Percentiles rank a stretch among this genome's conserved stretches.
phyloP scores from a whole-genome alignment of 768 basidiomycete species.

The Pleurotus tuoliensis region DNA sequence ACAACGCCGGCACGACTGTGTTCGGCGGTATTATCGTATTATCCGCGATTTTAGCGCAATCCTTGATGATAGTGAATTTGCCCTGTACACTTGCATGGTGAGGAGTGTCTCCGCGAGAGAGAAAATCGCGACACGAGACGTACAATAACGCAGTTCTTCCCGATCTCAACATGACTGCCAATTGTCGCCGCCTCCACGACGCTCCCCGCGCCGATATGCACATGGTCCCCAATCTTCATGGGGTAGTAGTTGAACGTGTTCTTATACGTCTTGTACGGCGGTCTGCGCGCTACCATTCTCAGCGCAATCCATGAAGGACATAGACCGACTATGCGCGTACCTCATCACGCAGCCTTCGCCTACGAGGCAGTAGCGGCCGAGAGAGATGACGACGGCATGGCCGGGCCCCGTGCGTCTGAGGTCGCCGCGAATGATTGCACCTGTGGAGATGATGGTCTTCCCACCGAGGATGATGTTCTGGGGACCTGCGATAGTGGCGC shows the following conservation, averaged over 20 bases:
- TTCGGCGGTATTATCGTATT: constrained; percentile 88
- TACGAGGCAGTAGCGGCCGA: constrained; percentile 90
- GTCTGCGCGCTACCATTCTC: constrained; percentile 36
- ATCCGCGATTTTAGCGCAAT: constrained; percentile 87
- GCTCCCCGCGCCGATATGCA: constrained; percentile 85
- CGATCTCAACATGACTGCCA: constrained; percentile 91
- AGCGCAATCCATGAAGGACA: neutral
- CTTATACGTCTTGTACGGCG: constrained; percentile 86
- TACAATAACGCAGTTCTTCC: constrained; percentile 93
- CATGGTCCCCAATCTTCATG: constrained; percentile 94
- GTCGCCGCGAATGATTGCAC: constrained; percentile 92
- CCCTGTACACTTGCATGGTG: constrained; percentile 48
- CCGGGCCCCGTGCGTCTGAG: constrained; percentile 85
- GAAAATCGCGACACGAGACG: constrained; percentile 20
- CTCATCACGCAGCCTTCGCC: constrained; percentile 89
- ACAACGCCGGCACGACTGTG: constrained; percentile 86
- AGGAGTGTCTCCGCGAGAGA: too few species aligned
- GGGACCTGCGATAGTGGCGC: constrained; percentile 87
- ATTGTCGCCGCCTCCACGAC: constrained; percentile 95
- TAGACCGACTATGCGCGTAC: constrained; percentile 28
- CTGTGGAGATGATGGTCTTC: constrained; percentile 90
- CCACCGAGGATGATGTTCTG: constrained; percentile 97
- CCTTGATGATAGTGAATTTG: constrained; percentile 95
- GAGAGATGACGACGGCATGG: constrained; percentile 88
- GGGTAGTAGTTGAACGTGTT: constrained; percentile 96